phyloP scores from a whole-genome alignment of 345 rosid genomes.

The Syzygium aromaticum region DNA sequence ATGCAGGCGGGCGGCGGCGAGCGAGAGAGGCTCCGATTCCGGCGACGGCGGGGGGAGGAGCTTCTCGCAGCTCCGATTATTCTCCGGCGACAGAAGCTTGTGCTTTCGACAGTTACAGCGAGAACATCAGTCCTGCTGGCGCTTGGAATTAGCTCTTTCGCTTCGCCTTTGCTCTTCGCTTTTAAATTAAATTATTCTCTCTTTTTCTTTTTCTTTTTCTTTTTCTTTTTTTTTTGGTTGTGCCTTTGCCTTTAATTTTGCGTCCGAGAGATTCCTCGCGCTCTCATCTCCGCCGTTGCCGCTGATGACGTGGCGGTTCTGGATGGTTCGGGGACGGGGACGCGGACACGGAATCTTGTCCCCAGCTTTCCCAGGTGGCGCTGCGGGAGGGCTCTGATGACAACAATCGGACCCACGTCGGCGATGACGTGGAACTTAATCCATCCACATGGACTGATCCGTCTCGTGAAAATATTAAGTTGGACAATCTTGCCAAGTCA shows the following conservation, averaged over 20 bases:
- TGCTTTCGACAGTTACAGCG: neutral
- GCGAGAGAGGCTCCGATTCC: neutral
- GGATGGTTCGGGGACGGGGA: neutral
- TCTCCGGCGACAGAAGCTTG: neutral
- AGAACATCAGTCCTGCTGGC: neutral
- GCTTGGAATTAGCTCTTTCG: neutral
- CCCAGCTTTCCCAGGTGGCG: neutral
- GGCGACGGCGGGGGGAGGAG: neutral
- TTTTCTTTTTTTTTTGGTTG: neutral
- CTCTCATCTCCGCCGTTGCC: neutral
- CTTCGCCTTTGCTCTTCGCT: neutral
- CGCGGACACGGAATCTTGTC: neutral
- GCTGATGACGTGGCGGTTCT: neutral
- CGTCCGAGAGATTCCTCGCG: neutral
- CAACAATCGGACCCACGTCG: neutral
- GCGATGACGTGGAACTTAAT: neutral
- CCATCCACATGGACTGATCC: neutral
- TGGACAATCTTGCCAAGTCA: too few relatives aligned
- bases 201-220: neutral
- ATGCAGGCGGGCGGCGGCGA: neutral
- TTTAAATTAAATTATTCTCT: neutral
- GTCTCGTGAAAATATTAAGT: too few relatives aligned
- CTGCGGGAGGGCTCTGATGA: neutral
- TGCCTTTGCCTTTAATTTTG: neutral
- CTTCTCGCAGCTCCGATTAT: neutral